Percentiles rank a stretch among this genome's conserved stretches.
Conservation (phyloP, 306 rosid species). For the Vicia faba region DNA sequence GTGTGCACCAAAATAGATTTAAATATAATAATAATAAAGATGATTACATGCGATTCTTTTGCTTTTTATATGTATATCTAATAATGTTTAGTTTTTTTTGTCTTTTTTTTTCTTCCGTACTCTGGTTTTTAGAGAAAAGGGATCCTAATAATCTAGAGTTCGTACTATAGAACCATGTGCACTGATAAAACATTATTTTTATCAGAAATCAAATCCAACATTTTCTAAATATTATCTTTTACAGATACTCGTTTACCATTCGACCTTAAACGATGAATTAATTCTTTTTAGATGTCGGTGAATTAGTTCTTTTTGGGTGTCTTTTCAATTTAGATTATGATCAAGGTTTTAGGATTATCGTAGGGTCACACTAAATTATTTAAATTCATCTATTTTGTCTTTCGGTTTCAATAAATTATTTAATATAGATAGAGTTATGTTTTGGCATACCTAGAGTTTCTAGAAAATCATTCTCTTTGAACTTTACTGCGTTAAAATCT, state of each 20-base stretch:
- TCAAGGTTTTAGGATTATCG: slow-evolving; percentile 46
- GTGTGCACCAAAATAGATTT: slow-evolving; percentile 23
- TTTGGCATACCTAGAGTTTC: slow-evolving; percentile 51
- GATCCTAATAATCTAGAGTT: no score
- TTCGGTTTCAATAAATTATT: slow-evolving; percentile 36
- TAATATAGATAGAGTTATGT: slow-evolving; percentile 38
- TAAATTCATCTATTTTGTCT: slow-evolving; percentile 39
- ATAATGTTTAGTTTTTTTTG: slow-evolving; percentile 29
- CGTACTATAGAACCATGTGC: no score
- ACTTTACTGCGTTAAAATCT: slow-evolving; percentile 34
- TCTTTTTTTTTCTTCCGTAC: no score
- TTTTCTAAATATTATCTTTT: no score
- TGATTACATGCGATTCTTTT: slow-evolving; percentile 46
- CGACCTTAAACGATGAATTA: no score
- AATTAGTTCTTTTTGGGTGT: slow-evolving; percentile 43
- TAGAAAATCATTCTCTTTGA: slow-evolving; percentile 51
- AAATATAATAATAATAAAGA: not conserved
- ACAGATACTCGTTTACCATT: no score
- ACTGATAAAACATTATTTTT: no score
- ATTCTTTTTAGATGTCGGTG: no score
- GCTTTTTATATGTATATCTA: slow-evolving; percentile 9
- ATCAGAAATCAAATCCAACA: no score
- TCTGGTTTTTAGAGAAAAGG: no score
- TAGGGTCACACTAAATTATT: slow-evolving; percentile 46
- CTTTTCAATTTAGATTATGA: slow-evolving; percentile 62